Evolutionary conservation across 2,329 filamentous ascomycete genomes (phyloP), one percentile per base, ranked within the genome.

Genomic region (Colletotrichum melonis): DNA sequence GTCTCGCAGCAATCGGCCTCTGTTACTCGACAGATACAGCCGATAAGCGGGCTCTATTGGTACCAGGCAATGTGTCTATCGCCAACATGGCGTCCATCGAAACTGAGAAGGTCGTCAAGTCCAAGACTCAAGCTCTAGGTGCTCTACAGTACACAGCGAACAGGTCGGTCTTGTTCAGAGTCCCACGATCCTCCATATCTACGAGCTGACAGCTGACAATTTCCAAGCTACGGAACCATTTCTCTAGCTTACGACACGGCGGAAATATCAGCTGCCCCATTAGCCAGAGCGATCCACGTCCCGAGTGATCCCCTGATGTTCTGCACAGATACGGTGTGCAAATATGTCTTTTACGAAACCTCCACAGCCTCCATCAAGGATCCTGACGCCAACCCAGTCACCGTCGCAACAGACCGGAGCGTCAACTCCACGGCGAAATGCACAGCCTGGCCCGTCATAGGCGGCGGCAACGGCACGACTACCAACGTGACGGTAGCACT

Each of bases 81-180:
- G 77, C 85, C 1, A 78, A 83, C 63, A 77, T 87, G 78, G 77
- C 77, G 8, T 77, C 69, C 46, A 81, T 84, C 69, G 81, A 81
- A 74, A 81, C 78, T 52, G 76, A 62, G 32, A 81, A 76, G 56
- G 63, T 77, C 6, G 78, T 82, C 16, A 60, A 83, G 19, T 75
- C 75, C 5, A 73, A 54, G 1, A 74, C 75, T 11, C 75, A 67
- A 5, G 65, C 63, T 2, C 65, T 74, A 16, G 78, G 75, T n/a
- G 82, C 84, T 28, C 78, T 85, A 26, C 78, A 84, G 62, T 86
- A 84, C 59, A 84, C 82, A 1, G 85, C 86, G 14, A 85, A 86
- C 46, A 82, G 80, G 82, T 82, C 67, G 73, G 77, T 59, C 19
- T 9, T 26, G 58, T 28, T 5, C 26, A 5, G 3, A 6, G 5